phyloP scores from a whole-genome alignment of 495 filamentous ascomycete species.

The Collariella sp. region DNA sequence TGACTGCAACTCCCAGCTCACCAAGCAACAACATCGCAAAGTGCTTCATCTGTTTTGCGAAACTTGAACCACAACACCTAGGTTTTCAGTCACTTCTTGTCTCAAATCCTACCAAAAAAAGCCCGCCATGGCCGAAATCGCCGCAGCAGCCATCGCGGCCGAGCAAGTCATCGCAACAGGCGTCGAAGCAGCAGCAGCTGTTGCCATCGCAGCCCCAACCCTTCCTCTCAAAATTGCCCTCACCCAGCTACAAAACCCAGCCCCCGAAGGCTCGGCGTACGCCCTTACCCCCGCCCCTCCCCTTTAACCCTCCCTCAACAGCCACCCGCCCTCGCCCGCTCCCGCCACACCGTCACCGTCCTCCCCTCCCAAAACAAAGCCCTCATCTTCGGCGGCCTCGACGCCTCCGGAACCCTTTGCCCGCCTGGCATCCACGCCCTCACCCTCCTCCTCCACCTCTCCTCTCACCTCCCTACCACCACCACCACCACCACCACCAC shows the following conservation, averaged over 20 bases:
- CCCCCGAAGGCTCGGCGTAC: constrained; percentile 16
- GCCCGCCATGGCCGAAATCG: constrained; percentile 31
- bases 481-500: constrained; percentile 1
- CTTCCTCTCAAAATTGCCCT: constrained; percentile 37
- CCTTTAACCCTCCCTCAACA: background rate
- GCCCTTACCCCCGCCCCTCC: background rate
- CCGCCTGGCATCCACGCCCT: constrained; percentile 40
- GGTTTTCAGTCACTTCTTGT: too few relatives aligned
- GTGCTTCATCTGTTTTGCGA: too few relatives aligned
- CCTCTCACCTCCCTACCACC: background rate
- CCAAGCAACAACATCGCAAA: too few relatives aligned
- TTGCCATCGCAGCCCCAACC: constrained; percentile 33
- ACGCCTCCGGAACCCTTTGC: constrained; percentile 31
- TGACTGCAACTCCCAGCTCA: too few relatives aligned
- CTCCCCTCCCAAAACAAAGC: constrained; percentile 32
- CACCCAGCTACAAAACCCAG: constrained; percentile 29
- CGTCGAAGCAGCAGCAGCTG: constrained; percentile 31
- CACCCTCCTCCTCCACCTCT: constrained; percentile 26
- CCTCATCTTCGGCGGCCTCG: constrained; percentile 46
- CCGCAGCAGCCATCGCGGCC: constrained; percentile 32
- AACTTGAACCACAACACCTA: too few relatives aligned
- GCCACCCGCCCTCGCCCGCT: constrained; percentile 34
- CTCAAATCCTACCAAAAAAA: background rate
- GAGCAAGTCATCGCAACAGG: constrained; percentile 38
- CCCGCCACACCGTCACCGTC: constrained; percentile 40